Conservation (phyloP, 805 yeast genomes). For the Pichia pseudocactophila region DNA sequence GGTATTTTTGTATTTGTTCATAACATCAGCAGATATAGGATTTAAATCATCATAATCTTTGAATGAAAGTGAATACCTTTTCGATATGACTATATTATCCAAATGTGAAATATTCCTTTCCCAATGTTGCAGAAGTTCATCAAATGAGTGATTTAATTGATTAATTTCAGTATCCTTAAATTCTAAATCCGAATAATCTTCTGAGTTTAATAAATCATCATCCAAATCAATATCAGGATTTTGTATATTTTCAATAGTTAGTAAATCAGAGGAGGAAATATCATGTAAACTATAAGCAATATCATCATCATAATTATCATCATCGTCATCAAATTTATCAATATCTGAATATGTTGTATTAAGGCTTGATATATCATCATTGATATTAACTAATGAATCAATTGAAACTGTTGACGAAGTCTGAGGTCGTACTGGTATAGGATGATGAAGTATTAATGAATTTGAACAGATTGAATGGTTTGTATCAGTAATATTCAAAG, state of each 20-base stretch:
- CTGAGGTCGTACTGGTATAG: not conserved
- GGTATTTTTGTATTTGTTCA: conserved; percentile 6
- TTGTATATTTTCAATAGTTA: not conserved
- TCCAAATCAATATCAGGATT: conserved; percentile 1
- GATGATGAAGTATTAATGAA: not conserved
- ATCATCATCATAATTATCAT: too few relatives aligned
- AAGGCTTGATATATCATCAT: not conserved
- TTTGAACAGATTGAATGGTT: conserved; percentile 9
- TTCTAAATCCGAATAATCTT: too few relatives aligned
- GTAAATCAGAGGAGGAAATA: not conserved
- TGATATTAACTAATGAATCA: not conserved
- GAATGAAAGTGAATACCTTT: conserved; percentile 17
- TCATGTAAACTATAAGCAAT: not conserved
- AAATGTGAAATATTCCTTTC: not conserved
- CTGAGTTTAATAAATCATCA: not conserved
- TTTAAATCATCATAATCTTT: conserved; percentile 17
- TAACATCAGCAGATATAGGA: conserved; percentile 5
- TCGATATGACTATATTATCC: not conserved
- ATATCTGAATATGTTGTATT: not conserved
- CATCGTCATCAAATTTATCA: not conserved
- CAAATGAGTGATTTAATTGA: not conserved
- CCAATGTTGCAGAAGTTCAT: not conserved
- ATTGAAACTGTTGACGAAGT: not conserved
- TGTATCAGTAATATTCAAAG: not conserved
- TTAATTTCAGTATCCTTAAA: too few relatives aligned